These are phyloP conservation scores for Sporothrix humicola DNA, from an alignment of 2,329 filamentous ascomycete species.

Conservation along the genomic window DNA sequence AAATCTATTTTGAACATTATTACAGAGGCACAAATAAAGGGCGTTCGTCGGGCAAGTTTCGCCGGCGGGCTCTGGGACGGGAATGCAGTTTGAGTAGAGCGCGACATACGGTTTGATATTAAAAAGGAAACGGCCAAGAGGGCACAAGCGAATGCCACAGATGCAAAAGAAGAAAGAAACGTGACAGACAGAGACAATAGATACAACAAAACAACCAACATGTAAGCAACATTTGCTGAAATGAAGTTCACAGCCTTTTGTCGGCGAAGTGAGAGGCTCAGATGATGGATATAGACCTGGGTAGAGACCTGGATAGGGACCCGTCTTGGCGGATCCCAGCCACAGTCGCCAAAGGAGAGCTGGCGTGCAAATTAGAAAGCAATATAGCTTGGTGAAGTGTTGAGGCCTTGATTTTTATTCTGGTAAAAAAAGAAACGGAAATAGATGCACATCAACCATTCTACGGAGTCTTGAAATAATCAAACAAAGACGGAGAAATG, in stretches of 20 bases:
- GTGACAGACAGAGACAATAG: not conserved
- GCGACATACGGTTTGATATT: slow-evolving; percentile 5
- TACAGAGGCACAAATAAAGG: not conserved
- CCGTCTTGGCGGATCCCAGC: slow-evolving; percentile 15
- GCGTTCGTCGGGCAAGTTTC: not conserved
- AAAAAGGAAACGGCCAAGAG: not conserved
- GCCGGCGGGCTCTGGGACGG: not conserved
- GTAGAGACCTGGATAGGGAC: no score
- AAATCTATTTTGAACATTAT: no score
- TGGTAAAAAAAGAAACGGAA: no score
- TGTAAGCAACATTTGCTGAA: not conserved
- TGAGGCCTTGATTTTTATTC: not conserved
- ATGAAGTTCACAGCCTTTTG: not conserved
- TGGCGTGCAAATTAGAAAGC: not conserved
- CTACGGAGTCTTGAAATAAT: no score
- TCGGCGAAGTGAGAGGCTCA: slow-evolving; percentile 14
- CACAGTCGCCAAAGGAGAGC: not conserved
- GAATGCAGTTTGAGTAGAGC: not conserved
- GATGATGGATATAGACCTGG: no score
- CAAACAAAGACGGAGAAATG: no score
- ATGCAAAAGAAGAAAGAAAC: not conserved
- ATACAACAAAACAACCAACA: not conserved
- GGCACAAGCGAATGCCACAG: not conserved
- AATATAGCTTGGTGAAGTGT: not conserved
- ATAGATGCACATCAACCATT: no score